Conservation (phyloP, 371 early-diverging fungal species). For the Quaeritorhiza haematococci region DNA sequence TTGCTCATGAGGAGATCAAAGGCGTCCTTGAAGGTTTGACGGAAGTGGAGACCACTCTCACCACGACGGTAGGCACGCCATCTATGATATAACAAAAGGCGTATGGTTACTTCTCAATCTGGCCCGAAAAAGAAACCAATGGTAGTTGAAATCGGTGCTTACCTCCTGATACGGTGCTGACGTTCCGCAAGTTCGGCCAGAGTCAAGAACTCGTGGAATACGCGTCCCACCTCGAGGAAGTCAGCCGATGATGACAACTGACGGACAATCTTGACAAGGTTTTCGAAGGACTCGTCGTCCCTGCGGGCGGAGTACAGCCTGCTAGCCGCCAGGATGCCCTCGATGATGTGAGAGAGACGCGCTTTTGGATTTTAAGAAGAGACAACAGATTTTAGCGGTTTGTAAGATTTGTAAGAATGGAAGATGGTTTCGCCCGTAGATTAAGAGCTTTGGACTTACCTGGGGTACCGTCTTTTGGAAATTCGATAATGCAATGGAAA, state of each 20-base stretch:
- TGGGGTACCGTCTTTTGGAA: too few species aligned
- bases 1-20: conserved; percentile 11
- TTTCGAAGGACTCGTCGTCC: conserved; percentile 12
- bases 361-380: conserved; percentile 1
- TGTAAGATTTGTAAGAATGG: neutral
- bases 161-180: conserved; percentile 23
- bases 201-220: conserved; percentile 22
- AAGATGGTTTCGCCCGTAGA: neutral
- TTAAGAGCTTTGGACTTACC: neutral
- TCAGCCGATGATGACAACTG: conserved; percentile 1
- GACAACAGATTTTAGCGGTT: too few species aligned
- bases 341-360: conserved; percentile 5
- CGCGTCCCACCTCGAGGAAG: conserved; percentile 17
- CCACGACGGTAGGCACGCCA: conserved; percentile 29
- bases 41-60: conserved; percentile 17
- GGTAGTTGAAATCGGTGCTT: too few species aligned
- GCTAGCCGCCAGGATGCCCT: conserved; percentile 8
- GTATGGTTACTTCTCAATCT: neutral
- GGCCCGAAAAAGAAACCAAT: too few species aligned
- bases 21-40: conserved; percentile 23
- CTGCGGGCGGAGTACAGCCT: conserved; percentile 7
- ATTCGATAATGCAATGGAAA: too few species aligned
- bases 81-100: too few species aligned
- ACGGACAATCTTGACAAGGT: conserved; percentile 6
- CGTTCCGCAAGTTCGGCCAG: conserved; percentile 27